phyloP scores from a whole-genome alignment of 805 yeast genomes.

The Maudiozyma barnettii region DNA sequence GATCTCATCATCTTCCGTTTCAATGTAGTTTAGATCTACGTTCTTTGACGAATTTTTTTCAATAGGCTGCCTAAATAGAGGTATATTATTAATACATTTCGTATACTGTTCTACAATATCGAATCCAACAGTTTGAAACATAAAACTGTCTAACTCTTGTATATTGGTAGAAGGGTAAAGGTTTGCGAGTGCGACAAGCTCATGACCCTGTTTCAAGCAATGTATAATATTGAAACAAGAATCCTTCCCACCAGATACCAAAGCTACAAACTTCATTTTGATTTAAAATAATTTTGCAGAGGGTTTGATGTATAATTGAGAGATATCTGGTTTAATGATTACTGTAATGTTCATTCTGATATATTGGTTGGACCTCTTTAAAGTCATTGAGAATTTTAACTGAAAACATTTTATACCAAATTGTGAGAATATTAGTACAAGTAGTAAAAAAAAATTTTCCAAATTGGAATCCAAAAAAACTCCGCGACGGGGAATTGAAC shows the following conservation, averaged over 20 bases:
- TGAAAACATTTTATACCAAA: too few relatives aligned
- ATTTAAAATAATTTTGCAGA: background rate
- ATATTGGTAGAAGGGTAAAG: slow-evolving; percentile 49
- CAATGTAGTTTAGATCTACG: slow-evolving; percentile 55
- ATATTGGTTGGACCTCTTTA: too few relatives aligned
- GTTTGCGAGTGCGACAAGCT: slow-evolving; percentile 76
- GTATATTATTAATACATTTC: slow-evolving; percentile 58
- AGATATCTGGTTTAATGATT: too few relatives aligned
- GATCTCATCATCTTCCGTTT: slow-evolving; percentile 73
- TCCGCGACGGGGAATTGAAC: slow-evolving; percentile 25
- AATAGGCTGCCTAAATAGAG: slow-evolving; percentile 64
- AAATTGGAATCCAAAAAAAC: slow-evolving; percentile 5
- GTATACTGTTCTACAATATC: slow-evolving; percentile 57
- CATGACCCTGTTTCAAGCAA: slow-evolving; percentile 79
- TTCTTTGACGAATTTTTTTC: slow-evolving; percentile 49
- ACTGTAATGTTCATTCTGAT: background rate
- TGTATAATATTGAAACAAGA: slow-evolving; percentile 85
- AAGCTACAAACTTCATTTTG: slow-evolving; percentile 83
- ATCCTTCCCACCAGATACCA: slow-evolving; percentile 94
- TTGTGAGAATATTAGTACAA: too few relatives aligned
- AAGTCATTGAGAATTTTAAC: too few relatives aligned
- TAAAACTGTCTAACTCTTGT: slow-evolving; percentile 83
- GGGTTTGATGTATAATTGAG: background rate
- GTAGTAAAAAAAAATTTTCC: background rate
- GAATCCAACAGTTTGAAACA: slow-evolving; percentile 97